Evolutionary conservation across 306 rosid genomes (phyloP).

Genomic region (Castanopsis chinensis): DNA sequence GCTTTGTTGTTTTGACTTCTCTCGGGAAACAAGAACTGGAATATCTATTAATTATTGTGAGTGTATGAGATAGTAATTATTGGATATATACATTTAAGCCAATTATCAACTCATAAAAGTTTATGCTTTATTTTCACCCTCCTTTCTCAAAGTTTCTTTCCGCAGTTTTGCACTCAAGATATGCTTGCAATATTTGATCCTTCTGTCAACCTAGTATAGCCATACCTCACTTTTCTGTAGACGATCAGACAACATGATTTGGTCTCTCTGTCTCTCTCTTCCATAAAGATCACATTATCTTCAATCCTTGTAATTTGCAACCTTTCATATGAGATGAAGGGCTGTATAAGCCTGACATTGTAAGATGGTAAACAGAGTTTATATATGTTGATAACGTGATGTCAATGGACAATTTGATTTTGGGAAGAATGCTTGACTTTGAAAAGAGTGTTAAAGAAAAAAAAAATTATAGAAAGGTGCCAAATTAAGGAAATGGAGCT

Average conservation of each 20-base stretch:
- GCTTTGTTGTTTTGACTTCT: background rate
- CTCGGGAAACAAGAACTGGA: background rate
- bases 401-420: too few relatives aligned
- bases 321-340: too few relatives aligned
- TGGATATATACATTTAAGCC: background rate
- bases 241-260: background rate
- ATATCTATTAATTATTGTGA: background rate
- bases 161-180: background rate
- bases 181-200: background rate
- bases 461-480: too few relatives aligned
- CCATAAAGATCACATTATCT: background rate
- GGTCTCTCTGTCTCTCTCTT: background rate
- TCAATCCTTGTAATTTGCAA: background rate
- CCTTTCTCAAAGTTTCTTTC: background rate
- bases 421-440: too few relatives aligned
- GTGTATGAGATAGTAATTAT: background rate
- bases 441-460: too few relatives aligned
- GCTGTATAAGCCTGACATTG: background rate
- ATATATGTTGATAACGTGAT: background rate
- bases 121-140: background rate
- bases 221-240: too few relatives aligned
- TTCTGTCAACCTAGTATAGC: too few relatives aligned
- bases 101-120: background rate
- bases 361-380: background rate
- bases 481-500: too few relatives aligned